Base-by-base conservation (phyloP, 345 rosid species). In the Pistacia vera region DNA sequence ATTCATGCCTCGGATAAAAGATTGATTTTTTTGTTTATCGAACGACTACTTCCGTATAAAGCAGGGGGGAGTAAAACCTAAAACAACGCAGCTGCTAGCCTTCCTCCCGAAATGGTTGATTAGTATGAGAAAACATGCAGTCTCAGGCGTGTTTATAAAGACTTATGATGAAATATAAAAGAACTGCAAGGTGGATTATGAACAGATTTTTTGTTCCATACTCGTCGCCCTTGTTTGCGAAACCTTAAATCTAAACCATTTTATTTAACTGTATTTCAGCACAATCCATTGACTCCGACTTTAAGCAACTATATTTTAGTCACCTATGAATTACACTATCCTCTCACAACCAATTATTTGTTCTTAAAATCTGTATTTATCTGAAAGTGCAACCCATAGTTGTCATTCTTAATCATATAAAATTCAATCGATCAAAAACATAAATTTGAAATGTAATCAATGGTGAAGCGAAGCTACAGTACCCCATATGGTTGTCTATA, bases 41-140 rank as follows among this genome's bases (percentile, higher is more conserved):
- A 74, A 52, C 82, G 82, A 66, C 82, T 70, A 4, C 61, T 63
- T 13, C 52, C 80, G 2, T 60, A 59, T 68, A 66, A 74, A 52
- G 63, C 41, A 76, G 73, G n/a, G 70, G 66, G 14, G 66, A 81
- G 60, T 63, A 77, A 25, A 41, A 83, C 68, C 49, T 77, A 5
- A 36, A 35, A n/a, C 49, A 72, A 62, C 33, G 79, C 25, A 54
- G 78, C 65, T 46, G n/a, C 52, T 58, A 22, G 61, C 64, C 79
- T 77, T 72, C 72, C 61, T 36, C 48, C n/a, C 28, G 35, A 67
- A 68, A 17, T 62, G 1, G 6, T n/a, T 68, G 1, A 5, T n/a
- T 10, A 16, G 22, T 51, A 38, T 11, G 3, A 69, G 38, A n/a
- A 55, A 55, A 17, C 11, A n/a, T 17, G 18, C 33, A 10, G 38